Conservation (phyloP, 768 basidiomycete genomes). For the Boletus subcaerulescens region DNA sequence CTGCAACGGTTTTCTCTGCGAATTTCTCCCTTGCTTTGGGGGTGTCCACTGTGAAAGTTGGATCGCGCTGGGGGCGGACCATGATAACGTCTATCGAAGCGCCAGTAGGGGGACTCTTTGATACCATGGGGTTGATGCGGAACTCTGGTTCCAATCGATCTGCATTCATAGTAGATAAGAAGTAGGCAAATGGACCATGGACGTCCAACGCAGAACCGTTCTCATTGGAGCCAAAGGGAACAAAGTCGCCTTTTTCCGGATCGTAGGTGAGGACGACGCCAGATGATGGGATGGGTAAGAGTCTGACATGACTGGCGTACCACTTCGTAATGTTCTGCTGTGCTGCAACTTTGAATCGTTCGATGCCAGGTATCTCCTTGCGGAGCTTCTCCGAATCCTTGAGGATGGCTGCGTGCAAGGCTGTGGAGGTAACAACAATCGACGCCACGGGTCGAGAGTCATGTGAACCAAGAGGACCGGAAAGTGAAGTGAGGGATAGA, state of each 20-base stretch:
- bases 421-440: conserved; percentile 83
- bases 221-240: conserved; percentile 36
- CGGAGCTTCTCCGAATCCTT: conserved; percentile 78
- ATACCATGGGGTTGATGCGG: conserved; percentile 65
- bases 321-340: conserved; percentile 68
- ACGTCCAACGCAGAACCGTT: conserved; percentile 43
- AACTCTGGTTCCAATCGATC: conserved; percentile 85
- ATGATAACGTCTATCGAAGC: conserved; percentile 70
- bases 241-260: conserved; percentile 45
- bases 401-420: conserved; percentile 83
- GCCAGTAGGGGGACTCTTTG: conserved; percentile 41
- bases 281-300: conserved; percentile 45
- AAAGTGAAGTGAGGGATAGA: conserved; percentile 51
- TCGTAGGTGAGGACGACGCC: conserved; percentile 61
- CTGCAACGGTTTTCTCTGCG: conserved; percentile 48
- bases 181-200: conserved; percentile 82
- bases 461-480: conserved; percentile 27
- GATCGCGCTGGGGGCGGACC: conserved; percentile 68
- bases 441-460: conserved; percentile 42
- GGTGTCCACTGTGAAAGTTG: conserved; percentile 40
- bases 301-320: conserved; percentile 58
- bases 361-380: conserved; percentile 65
- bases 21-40: conserved; percentile 46
- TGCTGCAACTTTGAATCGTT: conserved; percentile 87
- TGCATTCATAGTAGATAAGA: conserved; percentile 77